Evolutionary conservation across 2,329 filamentous ascomycete species (phyloP).

Genomic region (Trichoderma hamatum): DNA sequence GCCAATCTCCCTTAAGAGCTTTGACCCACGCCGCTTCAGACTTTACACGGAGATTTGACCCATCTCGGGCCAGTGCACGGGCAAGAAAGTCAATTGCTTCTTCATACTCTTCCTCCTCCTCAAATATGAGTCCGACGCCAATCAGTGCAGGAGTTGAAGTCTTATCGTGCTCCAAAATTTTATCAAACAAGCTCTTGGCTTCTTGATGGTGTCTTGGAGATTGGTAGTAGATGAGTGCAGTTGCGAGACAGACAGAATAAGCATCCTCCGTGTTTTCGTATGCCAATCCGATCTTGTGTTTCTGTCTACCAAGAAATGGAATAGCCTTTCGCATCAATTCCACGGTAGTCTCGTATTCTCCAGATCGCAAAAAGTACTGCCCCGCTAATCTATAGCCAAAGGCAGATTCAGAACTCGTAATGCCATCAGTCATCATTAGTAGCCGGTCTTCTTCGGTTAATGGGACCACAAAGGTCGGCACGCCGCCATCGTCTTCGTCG

Average conservation of each 20-base stretch:
- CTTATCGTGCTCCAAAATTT: slow-evolving; percentile 74
- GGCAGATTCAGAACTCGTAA: slow-evolving; percentile 68
- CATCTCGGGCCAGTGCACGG: slow-evolving; percentile 73
- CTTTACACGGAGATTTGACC: slow-evolving; percentile 74
- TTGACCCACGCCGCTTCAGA: slow-evolving; percentile 93
- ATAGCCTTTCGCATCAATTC: slow-evolving; percentile 78
- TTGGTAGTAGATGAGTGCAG: slow-evolving; percentile 88
- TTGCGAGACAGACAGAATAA: slow-evolving; percentile 76
- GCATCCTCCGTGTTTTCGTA: slow-evolving; percentile 74
- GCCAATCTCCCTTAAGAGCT: slow-evolving; percentile 77
- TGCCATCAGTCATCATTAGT: slow-evolving; percentile 76
- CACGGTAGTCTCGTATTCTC: slow-evolving; percentile 81
- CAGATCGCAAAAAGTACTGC: slow-evolving; percentile 80
- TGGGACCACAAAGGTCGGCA: slow-evolving; percentile 57
- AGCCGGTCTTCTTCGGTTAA: slow-evolving; percentile 78
- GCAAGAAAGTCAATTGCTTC: slow-evolving; percentile 80
- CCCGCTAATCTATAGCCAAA: slow-evolving; percentile 82
- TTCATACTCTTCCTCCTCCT: slow-evolving; percentile 87
- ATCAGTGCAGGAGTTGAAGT: slow-evolving; percentile 81
- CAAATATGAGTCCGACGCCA: slow-evolving; percentile 86
- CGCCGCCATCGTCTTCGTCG: slow-evolving; percentile 61
- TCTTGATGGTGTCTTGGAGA: slow-evolving; percentile 87
- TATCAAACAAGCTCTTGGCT: slow-evolving; percentile 83
- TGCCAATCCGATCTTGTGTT: slow-evolving; percentile 66
- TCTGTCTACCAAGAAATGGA: slow-evolving; percentile 61